Conservation (phyloP, 2,329 filamentous ascomycete species). For the Geosmithia morbida region DNA sequence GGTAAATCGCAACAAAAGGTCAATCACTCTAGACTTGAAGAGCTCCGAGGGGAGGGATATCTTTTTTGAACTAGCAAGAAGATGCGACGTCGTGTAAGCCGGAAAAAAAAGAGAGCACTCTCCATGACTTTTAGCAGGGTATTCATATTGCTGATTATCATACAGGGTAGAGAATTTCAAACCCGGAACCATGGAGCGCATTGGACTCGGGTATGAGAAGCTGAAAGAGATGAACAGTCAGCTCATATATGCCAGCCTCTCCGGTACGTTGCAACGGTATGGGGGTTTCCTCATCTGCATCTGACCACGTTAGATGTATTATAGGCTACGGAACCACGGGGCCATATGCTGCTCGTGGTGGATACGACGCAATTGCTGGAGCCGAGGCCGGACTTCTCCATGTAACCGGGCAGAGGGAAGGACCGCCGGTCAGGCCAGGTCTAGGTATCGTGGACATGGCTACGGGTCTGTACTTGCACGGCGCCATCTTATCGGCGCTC, state of each 20-base stretch:
- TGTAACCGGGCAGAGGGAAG: slow-evolving; percentile 23
- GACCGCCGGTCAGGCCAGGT: slow-evolving; percentile 23
- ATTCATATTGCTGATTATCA: too few relatives aligned
- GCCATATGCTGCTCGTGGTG: slow-evolving; percentile 23
- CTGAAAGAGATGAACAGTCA: slow-evolving; percentile 19
- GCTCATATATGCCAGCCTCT: slow-evolving; percentile 26
- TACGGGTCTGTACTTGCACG: slow-evolving; percentile 28
- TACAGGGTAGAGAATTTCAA: slow-evolving; percentile 26
- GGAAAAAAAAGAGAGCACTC: too few relatives aligned
- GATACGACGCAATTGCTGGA: slow-evolving; percentile 28
- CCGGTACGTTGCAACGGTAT: slow-evolving; percentile 6
- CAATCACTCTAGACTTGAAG: slow-evolving; percentile 18
- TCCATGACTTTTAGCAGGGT: too few relatives aligned
- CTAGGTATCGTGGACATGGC: slow-evolving; percentile 27
- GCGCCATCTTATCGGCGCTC: slow-evolving; percentile 26
- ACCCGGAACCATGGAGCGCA: slow-evolving; percentile 22
- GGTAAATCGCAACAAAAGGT: slow-evolving; percentile 28
- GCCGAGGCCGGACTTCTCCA: slow-evolving; percentile 27
- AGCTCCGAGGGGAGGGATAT: slow-evolving; percentile 12
- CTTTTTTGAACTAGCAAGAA: slow-evolving; percentile 17
- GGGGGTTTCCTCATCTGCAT: neutral
- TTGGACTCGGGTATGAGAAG: slow-evolving; percentile 23
- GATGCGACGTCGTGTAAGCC: slow-evolving; percentile 21
- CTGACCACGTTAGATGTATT: neutral
- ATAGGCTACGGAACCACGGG: slow-evolving; percentile 18